Conservation (phyloP, 2,329 filamentous ascomycete genomes). For the Emmonsia crescens region DNA sequence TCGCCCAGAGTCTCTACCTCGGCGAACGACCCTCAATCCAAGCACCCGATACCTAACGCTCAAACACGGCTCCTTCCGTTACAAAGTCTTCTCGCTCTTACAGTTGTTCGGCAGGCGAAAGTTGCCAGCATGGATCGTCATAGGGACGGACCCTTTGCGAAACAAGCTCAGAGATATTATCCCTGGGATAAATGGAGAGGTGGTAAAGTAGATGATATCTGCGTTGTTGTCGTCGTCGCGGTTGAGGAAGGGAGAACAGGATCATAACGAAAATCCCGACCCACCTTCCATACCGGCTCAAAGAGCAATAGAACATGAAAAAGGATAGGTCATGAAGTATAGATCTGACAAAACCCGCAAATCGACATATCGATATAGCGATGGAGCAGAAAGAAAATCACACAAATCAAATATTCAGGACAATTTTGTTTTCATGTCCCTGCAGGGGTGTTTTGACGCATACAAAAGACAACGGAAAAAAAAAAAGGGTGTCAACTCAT, state of each 20-base stretch:
- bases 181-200: constrained; percentile 80
- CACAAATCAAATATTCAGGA: neutral
- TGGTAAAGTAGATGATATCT: constrained; percentile 94
- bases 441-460: neutral
- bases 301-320: neutral
- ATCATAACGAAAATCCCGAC: neutral
- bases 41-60: constrained; percentile 12
- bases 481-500: neutral
- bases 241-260: constrained; percentile 43
- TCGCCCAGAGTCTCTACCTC: constrained; percentile 18
- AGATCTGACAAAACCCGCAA: neutral
- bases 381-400: neutral
- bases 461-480: neutral
- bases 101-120: constrained; percentile 74
- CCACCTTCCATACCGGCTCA: neutral
- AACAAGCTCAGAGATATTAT: constrained; percentile 80
- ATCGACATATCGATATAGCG: neutral
- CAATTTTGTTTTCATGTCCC: neutral
- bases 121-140: constrained; percentile 69
- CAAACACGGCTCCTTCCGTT: constrained; percentile 42
- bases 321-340: neutral
- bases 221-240: constrained; percentile 68
- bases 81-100: constrained; percentile 67
- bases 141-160: constrained; percentile 85
- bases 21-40: constrained; percentile 3